phyloP scores from a whole-genome alignment of 2,329 filamentous ascomycete genomes.

The Furcasterigmium sp. region DNA sequence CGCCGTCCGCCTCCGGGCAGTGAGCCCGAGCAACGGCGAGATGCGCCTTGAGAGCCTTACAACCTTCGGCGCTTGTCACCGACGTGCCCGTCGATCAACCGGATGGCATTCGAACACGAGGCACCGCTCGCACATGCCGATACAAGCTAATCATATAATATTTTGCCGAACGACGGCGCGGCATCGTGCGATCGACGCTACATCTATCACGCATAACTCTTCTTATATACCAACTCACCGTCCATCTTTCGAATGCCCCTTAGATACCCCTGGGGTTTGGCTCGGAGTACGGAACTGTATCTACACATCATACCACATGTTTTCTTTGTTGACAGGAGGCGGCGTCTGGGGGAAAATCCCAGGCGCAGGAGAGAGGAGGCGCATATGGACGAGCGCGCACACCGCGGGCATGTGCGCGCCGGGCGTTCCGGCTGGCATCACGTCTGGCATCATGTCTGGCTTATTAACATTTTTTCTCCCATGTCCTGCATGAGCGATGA shows the following conservation, averaged over 20 bases:
- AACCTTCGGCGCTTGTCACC: too few relatives aligned
- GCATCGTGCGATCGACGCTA: too few relatives aligned
- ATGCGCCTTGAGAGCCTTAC: constrained; percentile 17
- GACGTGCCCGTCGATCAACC: too few relatives aligned
- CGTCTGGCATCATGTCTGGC: constrained; percentile 8
- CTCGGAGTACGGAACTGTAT: constrained; percentile 1
- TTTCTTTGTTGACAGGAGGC: background rate
- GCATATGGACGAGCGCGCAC: too few relatives aligned
- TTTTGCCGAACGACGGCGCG: background rate
- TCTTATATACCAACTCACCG: background rate
- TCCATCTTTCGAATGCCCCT: background rate
- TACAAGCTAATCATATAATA: background rate
- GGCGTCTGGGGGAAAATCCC: background rate
- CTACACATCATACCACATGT: background rate
- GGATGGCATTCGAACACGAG: too few relatives aligned
- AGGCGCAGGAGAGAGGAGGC: too few relatives aligned
- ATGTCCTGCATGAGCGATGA: constrained; percentile 14
- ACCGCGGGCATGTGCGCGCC: background rate
- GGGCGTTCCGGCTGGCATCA: constrained; percentile 10
- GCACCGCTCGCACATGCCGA: background rate
- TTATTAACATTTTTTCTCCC: constrained; percentile 8
- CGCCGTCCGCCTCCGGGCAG: constrained; percentile 34
- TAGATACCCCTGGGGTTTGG: constrained; percentile 1
- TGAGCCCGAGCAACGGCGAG: constrained; percentile 36
- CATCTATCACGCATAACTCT: too few relatives aligned